Evolutionary conservation across 139 green algal genomes (phyloP).

Genomic region (Ettlia oleoabundans): DNA sequence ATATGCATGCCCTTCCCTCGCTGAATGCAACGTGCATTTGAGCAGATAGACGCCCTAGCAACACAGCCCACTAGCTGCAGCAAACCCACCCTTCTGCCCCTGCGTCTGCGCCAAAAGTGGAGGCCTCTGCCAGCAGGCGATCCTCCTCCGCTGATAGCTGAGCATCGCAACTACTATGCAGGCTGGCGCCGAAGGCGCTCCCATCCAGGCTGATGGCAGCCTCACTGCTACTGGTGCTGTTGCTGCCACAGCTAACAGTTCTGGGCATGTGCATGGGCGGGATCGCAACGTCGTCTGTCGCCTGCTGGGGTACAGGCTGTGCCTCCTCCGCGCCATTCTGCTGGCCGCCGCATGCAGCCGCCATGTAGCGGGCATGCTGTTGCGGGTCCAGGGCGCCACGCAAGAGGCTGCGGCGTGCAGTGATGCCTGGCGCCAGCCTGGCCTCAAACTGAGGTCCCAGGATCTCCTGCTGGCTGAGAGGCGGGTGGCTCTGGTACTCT

Average conservation of each 20-base stretch:
- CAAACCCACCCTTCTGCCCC: neutral
- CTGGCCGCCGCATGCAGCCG: neutral
- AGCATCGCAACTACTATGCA: neutral
- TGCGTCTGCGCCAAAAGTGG: neutral
- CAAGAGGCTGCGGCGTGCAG: neutral
- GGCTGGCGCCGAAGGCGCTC: neutral
- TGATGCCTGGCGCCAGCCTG: neutral
- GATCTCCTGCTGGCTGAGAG: neutral
- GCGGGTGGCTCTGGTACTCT: neutral
- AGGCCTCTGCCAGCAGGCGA: slow-evolving; percentile 18
- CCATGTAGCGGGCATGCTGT: neutral
- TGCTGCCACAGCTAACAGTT: neutral
- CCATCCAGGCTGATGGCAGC: no score
- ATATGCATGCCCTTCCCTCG: no score
- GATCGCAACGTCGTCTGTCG: neutral
- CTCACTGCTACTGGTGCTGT: no score
- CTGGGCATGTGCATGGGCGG: neutral
- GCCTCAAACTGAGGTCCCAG: neutral
- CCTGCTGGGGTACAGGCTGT: neutral
- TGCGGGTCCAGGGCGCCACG: neutral
- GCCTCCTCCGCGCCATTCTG: neutral
- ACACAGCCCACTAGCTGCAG: neutral
- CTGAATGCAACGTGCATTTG: no score
- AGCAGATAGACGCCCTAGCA: no score
- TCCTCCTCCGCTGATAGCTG: slow-evolving; percentile 9